Evolutionary conservation across 2,329 filamentous ascomycete genomes (phyloP), one percentile per base, ranked within the genome.

Genomic region (Penicillium sclerotigenum): DNA sequence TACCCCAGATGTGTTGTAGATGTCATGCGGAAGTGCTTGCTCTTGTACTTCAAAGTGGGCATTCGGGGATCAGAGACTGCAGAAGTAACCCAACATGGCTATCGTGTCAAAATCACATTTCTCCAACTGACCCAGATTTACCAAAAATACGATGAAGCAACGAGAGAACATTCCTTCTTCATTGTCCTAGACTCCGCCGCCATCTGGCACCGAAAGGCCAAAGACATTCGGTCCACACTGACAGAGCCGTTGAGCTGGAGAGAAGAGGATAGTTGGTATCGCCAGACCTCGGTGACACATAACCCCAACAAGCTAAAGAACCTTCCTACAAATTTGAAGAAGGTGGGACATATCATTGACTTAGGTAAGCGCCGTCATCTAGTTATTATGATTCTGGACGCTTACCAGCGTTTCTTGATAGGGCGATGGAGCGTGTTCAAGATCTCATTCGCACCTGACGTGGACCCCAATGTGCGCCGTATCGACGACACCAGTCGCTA

Each of bases 361-460:
- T 81, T 87, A 58, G 85, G 81, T 76, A 70, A 70, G 73, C 66
- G 1, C 20, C 13, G 16, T 5, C 16, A 28, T 20, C 11, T 1
- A n/a, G n/a, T n/a, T n/a, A 1, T n/a, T 33, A 10, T 16, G 22
- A 11, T 14, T 10, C 18, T 1, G 33, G 11, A 59, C 55, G 54
- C 40, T 53, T 16, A 37, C 62, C 57, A 59, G 37, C 10, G 8
- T 29, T 24, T 47, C 18, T 34, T 10, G 4, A n/a, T 52, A 81
- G 82, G 83, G 33, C 79, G 80, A n/a, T 89, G 86, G 86, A 85
- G 82, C 16, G 81, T 80, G 0, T 86, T 87, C 64, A 73, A 76
- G 5, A 71, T 87, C 11, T 74, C 71, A 0, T 81, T 86, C 47
- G 61, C 72, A 6, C 9, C 57, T 1, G 67, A 68, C 2, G 22